Base-by-base conservation (phyloP, 2,329 filamentous ascomycete species). In the Xylaria multiplex region DNA sequence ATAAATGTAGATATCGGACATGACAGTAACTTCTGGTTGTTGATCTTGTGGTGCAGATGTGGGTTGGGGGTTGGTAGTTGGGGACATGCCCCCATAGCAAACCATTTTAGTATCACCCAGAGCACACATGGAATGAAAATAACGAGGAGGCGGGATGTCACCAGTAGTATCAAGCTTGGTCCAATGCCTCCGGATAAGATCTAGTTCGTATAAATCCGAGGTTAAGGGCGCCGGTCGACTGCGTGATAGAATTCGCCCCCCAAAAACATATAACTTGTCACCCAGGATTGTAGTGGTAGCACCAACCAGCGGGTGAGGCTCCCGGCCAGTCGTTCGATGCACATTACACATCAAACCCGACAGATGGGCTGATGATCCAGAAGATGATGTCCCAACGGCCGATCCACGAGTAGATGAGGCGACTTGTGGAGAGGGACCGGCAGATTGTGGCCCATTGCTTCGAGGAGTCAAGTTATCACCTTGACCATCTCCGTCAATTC, bases 71-170 rank as follows among this genome's bases (percentile, higher is more conserved):
- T 58, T 84, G 6, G 85, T 82, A 11, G 89, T 87, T 0, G 95
- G 94, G 9, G 95, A 97, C 96, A 99, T 99, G 72, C 96, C 96
- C 64, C 96, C 96, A 79, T 98, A 99, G 79, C 95, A 98, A 3
- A 99, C 95, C 78, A 99, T 85, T 79, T 98, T 99, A 2, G 93
- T 95, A 77, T 98, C 96, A 24, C 96, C 96, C 2, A 99, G 82
- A 1, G 93, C 87, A 77, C 96, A 99, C 78, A 98, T 92, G 70
- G 93, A 98, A 82, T 99, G 96, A 71, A 99, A 99, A 78, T 99
- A 99, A 67, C 96, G 88, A 8, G 96, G 93, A 1, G 93, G 91
- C 1, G 96, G 96, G 43, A 96, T 83, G 73, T 98, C 93, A 50
- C 96, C 96, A 32, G 84, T 86, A 0, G 92, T 90, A 59, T 97